Percentiles rank a stretch among this genome's conserved stretches.
phyloP scores from a whole-genome alignment of 306 rosid genomes.

The Pterocarpus macrocarpus region DNA sequence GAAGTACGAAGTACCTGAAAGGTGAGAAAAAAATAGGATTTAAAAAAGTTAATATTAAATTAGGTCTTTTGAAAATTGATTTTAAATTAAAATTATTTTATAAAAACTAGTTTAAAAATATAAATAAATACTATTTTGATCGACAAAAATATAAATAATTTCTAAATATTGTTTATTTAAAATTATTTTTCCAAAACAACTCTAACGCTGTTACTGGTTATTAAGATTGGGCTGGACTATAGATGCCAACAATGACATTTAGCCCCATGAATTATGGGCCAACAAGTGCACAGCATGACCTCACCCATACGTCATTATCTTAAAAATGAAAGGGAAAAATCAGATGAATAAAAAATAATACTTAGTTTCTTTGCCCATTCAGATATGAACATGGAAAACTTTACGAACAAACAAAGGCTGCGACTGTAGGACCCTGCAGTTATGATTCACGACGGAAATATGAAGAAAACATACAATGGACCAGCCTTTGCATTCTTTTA shows the following conservation, averaged over 20 bases:
- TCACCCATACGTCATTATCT: slow-evolving; percentile 62
- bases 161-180: too few species aligned
- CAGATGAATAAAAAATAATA: background rate
- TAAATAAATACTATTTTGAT: too few species aligned
- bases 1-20: too few species aligned
- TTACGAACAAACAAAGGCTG: slow-evolving; percentile 14
- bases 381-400: slow-evolving; percentile 29
- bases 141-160: too few species aligned
- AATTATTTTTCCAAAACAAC: too few species aligned
- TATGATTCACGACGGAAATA: slow-evolving; percentile 54
- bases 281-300: slow-evolving; percentile 62
- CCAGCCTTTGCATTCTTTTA: slow-evolving; percentile 55
- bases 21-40: too few species aligned
- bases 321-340: background rate
- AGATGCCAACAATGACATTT: background rate
- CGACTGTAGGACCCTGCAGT: slow-evolving; percentile 44
- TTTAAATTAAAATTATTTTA: too few species aligned
- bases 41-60: too few species aligned
- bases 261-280: slow-evolving; percentile 7
- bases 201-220: background rate
- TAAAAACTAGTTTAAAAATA: too few species aligned
- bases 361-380: background rate
- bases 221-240: background rate
- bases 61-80: too few species aligned
- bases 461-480: slow-evolving; percentile 47